phyloP scores from a whole-genome alignment of 345 rosid genomes.

The Raphanus raphanistrum region DNA sequence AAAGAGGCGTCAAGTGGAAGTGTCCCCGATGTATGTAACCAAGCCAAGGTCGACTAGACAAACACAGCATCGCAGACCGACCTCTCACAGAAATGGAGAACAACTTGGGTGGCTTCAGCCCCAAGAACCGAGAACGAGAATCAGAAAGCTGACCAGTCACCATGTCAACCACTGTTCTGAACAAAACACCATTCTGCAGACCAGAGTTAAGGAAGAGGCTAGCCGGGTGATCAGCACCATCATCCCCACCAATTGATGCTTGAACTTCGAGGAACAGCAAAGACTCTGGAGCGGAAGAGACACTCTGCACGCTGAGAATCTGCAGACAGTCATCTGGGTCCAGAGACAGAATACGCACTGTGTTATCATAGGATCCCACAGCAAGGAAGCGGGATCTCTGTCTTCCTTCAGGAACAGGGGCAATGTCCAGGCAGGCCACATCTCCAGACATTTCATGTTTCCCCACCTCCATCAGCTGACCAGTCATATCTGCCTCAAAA shows the following conservation, averaged over 20 bases:
- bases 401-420: constrained; percentile 99
- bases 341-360: constrained; percentile 85
- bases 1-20: constrained; percentile 88
- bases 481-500: constrained; percentile 94
- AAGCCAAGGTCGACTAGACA: constrained; percentile 98
- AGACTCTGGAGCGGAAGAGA: constrained; percentile 94
- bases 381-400: constrained; percentile 97
- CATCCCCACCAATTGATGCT: constrained; percentile 95
- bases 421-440: constrained; percentile 97
- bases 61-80: constrained; percentile 89
- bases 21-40: constrained; percentile 97
- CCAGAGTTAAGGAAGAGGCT: constrained; percentile 97
- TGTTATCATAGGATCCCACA: constrained; percentile 93
- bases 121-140: constrained; percentile 92
- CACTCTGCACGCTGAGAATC: constrained; percentile 93
- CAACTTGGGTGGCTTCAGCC: constrained; percentile 87
- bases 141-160: constrained; percentile 98
- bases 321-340: constrained; percentile 99
- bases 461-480: constrained; percentile 97
- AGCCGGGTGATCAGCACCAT: constrained; percentile 99
- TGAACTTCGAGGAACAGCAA: constrained; percentile 96
- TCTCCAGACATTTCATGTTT: constrained; percentile 99
- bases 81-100: constrained; percentile 84
- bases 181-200: constrained; percentile 88
- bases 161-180: constrained; percentile 96